Percentiles rank a stretch among this genome's conserved stretches.
These are phyloP conservation scores for Quercus alba DNA, from an alignment of 306 rosid species.

Conservation along the genomic window DNA sequence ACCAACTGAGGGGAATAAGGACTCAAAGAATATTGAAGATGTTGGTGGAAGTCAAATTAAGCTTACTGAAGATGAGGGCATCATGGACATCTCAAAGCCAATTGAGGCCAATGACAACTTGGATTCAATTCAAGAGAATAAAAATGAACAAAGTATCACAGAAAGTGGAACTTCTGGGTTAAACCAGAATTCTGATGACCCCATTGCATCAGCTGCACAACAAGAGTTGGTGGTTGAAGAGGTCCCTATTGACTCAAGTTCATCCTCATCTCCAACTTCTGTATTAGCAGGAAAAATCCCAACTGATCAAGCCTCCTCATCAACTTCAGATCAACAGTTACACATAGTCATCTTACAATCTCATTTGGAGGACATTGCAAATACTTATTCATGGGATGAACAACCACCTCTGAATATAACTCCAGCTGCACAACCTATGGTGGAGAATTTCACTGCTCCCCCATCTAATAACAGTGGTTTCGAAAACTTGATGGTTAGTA, in stretches of 20 bases:
- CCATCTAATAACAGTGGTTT: conserved; percentile 9
- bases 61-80: conserved; percentile 5
- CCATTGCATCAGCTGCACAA: conserved; percentile 6
- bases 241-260: conserved; percentile 16
- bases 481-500: conserved; percentile 38
- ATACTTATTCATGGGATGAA: conserved; percentile 23
- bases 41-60: conserved; percentile 14
- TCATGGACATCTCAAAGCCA: conserved; percentile 6
- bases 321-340: conserved; percentile 18
- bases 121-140: not conserved
- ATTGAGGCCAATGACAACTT: conserved; percentile 1
- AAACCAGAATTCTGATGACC: conserved; percentile 5
- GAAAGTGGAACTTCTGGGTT: conserved; percentile 5
- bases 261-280: conserved; percentile 51
- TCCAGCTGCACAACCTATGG: conserved; percentile 1
- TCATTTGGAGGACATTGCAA: conserved; percentile 6
- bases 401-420: not conserved
- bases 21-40: not conserved
- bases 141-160: conserved; percentile 1
- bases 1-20: not conserved
- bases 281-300: conserved; percentile 21
- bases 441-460: conserved; percentile 17
- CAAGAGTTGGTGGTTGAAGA: conserved; percentile 36
- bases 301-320: conserved; percentile 22
- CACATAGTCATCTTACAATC: conserved; percentile 7